Percentiles rank a stretch among this genome's conserved stretches.
phyloP scores from a whole-genome alignment of 1,284 basidiomycete species.

The Fistulinella staudtii region DNA sequence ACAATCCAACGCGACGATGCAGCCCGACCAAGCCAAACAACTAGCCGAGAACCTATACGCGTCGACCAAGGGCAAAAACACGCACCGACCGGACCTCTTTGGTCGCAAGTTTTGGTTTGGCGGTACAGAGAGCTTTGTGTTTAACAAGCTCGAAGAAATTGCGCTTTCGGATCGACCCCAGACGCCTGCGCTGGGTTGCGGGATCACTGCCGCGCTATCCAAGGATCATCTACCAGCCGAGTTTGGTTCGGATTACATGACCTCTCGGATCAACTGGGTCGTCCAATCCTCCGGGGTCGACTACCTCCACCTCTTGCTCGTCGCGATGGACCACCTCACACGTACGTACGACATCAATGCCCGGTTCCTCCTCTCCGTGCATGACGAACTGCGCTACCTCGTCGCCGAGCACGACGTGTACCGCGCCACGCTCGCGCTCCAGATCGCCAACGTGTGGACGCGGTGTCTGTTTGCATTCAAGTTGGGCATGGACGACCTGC shows the following conservation, averaged over 20 bases:
- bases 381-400: constrained; percentile 95
- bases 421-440: constrained; percentile 87
- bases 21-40: constrained; percentile 73
- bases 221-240: constrained; percentile 81
- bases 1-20: constrained; percentile 82
- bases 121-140: constrained; percentile 95
- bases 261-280: constrained; percentile 98
- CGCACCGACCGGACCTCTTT: constrained; percentile 65
- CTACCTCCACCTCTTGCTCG: constrained; percentile 95
- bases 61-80: constrained; percentile 91
- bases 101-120: constrained; percentile 93
- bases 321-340: constrained; percentile 90
- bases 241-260: constrained; percentile 87
- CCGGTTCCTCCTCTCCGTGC: constrained; percentile 94
- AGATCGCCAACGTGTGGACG: constrained; percentile 97
- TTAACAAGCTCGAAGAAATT: constrained; percentile 98
- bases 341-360: constrained; percentile 82
- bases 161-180: constrained; percentile 83
- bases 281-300: constrained; percentile 99
- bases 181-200: constrained; percentile 93
- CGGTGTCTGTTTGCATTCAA: constrained; percentile 88
- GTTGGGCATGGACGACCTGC: constrained; percentile 93
- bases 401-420: constrained; percentile 87
- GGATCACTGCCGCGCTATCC: constrained; percentile 88
- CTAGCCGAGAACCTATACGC: constrained; percentile 87